Evolutionary conservation across 176 grass and related monocot genomes (phyloP).

Genomic region (Ensete glaucum): DNA sequence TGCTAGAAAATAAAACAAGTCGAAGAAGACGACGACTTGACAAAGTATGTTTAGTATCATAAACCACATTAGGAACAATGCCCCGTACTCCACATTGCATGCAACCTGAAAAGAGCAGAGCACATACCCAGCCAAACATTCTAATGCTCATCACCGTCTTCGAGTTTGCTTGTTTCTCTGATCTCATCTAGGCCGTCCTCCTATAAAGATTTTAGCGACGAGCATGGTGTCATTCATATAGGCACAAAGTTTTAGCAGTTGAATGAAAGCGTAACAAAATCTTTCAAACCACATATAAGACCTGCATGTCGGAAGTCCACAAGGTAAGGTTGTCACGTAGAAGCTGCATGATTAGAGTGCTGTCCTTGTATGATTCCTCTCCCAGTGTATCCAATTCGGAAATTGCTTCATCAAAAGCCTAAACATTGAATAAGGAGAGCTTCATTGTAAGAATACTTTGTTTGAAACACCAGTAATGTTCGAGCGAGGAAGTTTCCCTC

Average conservation of each 20-base stretch:
- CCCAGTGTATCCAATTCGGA: conserved; percentile 11
- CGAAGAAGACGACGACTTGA: background rate
- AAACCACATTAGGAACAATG: background rate
- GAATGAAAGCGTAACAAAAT: background rate
- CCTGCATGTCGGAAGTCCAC: conserved; percentile 16
- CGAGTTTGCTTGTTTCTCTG: background rate
- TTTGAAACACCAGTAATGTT: background rate
- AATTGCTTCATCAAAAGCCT: conserved; percentile 16
- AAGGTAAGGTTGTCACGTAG: conserved; percentile 17
- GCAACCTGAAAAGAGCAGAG: background rate
- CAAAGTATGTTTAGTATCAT: background rate
- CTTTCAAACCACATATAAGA: background rate
- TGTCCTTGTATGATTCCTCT: conserved; percentile 18
- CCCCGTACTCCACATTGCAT: background rate
- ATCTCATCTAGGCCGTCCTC: background rate
- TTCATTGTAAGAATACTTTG: background rate
- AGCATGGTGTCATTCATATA: background rate
- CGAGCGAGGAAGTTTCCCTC: background rate
- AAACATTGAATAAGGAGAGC: background rate
- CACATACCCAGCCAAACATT: background rate
- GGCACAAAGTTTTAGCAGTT: too few relatives aligned
- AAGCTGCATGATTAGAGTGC: conserved; percentile 16
- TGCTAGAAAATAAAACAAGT: too few relatives aligned
- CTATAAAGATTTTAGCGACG: background rate
- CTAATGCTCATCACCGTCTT: background rate